Percentiles rank a stretch among this genome's conserved stretches.
Evolutionary conservation across 768 basidiomycete species (phyloP).

Genomic region (Aureoboletus auriporus): DNA sequence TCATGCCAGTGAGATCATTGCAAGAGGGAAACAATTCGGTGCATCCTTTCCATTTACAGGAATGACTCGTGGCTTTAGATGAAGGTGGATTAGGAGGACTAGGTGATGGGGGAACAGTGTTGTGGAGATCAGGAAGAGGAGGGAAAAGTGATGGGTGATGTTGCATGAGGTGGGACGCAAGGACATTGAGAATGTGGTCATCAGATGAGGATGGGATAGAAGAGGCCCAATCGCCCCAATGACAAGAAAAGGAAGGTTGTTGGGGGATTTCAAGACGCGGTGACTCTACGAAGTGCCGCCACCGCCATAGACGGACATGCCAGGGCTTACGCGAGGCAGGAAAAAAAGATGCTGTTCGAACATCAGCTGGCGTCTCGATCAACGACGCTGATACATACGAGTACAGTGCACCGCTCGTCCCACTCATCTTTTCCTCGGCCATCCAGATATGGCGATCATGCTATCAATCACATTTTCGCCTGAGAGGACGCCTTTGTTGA

Average conservation of each 20-base stretch:
- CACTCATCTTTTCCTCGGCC: conserved; percentile 85
- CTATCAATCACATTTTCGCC: conserved; percentile 64
- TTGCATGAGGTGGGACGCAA: conserved; percentile 65
- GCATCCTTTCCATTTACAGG: conserved; percentile 73
- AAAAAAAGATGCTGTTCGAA: conserved; percentile 79
- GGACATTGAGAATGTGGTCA: conserved; percentile 39
- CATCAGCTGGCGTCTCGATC: neutral
- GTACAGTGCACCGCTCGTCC: conserved; percentile 87
- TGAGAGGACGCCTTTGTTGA: conserved; percentile 51
- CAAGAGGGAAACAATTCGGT: conserved; percentile 54
- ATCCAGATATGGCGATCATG: conserved; percentile 65
- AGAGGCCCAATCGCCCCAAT: conserved; percentile 69
- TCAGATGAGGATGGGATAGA: conserved; percentile 39
- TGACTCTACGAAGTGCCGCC: conserved; percentile 29
- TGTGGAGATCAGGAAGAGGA: neutral
- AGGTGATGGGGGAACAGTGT: neutral
- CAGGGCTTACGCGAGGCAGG: conserved; percentile 74
- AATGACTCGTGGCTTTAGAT: conserved; percentile 42
- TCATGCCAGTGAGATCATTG: conserved; percentile 70
- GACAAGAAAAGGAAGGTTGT: conserved; percentile 50
- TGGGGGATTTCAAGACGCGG: neutral
- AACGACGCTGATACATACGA: conserved; percentile 53
- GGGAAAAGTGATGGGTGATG: conserved; percentile 52
- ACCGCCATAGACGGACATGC: conserved; percentile 32
- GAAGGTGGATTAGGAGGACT: neutral